Conservation (phyloP, 257 asterid species). For the Penstemon davidsonii region DNA sequence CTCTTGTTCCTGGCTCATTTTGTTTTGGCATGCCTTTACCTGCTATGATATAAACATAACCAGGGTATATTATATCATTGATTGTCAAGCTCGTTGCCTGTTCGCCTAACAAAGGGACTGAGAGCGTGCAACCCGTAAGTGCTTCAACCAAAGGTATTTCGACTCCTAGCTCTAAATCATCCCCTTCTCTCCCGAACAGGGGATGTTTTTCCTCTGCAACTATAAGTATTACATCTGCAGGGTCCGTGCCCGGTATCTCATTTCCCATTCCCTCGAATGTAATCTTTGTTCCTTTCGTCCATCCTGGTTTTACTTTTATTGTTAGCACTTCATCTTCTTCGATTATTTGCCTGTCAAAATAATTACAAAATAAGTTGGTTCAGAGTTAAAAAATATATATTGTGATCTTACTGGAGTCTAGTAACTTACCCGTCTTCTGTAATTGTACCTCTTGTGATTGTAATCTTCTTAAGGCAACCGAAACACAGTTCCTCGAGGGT, state of each 20-base stretch:
- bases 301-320: constrained; percentile 73
- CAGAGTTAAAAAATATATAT: too few relatives aligned
- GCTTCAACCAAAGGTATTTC: constrained; percentile 64
- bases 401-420: too few relatives aligned
- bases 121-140: constrained; percentile 54
- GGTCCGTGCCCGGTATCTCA: constrained; percentile 44
- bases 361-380: neutral
- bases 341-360: constrained; percentile 42
- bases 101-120: constrained; percentile 59
- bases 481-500: constrained; percentile 80
- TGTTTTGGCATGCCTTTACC: constrained; percentile 82
- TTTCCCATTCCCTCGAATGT: constrained; percentile 72
- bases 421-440: constrained; percentile 46
- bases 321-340: constrained; percentile 58
- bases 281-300: constrained; percentile 67
- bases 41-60: constrained; percentile 46
- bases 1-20: constrained; percentile 56
- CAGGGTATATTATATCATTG: constrained; percentile 61
- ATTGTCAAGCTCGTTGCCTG: constrained; percentile 41
- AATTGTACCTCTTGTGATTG: constrained; percentile 47
- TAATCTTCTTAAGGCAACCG: constrained; percentile 65
- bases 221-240: constrained; percentile 54
- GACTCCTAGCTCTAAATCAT: constrained; percentile 50
- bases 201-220: constrained; percentile 53
- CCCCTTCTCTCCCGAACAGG: constrained; percentile 56